Evolutionary conservation across 257 asterid species (phyloP).

Genomic region (Verbascum thapsus): DNA sequence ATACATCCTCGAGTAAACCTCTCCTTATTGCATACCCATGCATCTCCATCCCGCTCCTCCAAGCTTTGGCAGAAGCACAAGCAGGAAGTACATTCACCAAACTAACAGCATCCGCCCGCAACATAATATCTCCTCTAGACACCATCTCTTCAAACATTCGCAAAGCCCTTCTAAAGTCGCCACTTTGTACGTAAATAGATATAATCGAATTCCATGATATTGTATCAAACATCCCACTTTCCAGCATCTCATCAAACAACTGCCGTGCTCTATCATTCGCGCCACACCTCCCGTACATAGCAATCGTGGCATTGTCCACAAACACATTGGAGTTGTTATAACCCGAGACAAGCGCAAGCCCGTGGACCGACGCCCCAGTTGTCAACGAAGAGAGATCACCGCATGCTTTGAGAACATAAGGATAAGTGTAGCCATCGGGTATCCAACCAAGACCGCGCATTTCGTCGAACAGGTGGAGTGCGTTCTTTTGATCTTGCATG

Average conservation of each 20-base stretch:
- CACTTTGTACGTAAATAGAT: conserved; percentile 50
- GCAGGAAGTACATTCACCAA: conserved; percentile 76
- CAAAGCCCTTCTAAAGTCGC: conserved; percentile 49
- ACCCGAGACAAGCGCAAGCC: conserved; percentile 53
- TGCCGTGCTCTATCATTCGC: conserved; percentile 43
- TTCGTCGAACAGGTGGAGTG: conserved; percentile 54
- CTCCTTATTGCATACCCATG: conserved; percentile 67
- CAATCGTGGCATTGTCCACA: conserved; percentile 67
- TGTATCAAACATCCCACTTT: conserved; percentile 54
- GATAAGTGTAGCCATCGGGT: conserved; percentile 79
- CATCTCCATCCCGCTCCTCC: conserved; percentile 60
- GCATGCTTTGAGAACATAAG: conserved; percentile 69
- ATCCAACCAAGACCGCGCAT: conserved; percentile 66
- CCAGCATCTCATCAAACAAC: conserved; percentile 64
- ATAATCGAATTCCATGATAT: conserved; percentile 85
- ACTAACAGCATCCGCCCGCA: conserved; percentile 75
- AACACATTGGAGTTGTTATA: conserved; percentile 59
- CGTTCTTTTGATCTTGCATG: conserved; percentile 33
- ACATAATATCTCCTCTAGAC: conserved; percentile 28
- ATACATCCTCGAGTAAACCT: conserved; percentile 60
- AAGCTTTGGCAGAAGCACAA: conserved; percentile 55
- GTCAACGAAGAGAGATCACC: conserved; percentile 46
- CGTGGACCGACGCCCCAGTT: conserved; percentile 57
- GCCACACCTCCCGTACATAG: conserved; percentile 80
- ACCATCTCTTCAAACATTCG: conserved; percentile 58